Percentiles rank a stretch among this genome's conserved stretches.
These are phyloP conservation scores for Vigna angularis DNA, from an alignment of 306 rosid genomes.

Conservation along the genomic window DNA sequence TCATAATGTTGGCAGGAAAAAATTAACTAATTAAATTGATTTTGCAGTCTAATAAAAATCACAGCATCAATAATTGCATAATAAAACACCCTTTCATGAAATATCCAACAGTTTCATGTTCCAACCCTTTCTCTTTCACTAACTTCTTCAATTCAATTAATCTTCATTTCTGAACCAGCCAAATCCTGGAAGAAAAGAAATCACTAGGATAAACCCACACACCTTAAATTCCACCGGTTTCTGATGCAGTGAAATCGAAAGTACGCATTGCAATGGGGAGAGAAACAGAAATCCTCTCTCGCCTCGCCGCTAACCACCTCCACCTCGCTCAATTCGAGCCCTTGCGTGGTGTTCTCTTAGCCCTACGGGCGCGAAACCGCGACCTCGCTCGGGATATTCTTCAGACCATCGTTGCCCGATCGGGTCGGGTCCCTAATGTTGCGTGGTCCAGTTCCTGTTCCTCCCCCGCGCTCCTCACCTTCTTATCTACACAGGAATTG, in stretches of 20 bases:
- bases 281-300: slow-evolving; percentile 83
- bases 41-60: not conserved
- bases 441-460: slow-evolving; percentile 79
- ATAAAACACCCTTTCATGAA: not conserved
- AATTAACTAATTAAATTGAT: not conserved
- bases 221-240: not conserved
- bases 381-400: slow-evolving; percentile 77
- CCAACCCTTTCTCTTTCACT: not conserved
- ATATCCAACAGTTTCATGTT: not conserved
- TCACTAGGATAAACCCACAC: not conserved
- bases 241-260: slow-evolving; percentile 44
- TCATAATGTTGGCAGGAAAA: no score
- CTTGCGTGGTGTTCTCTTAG: slow-evolving; percentile 74
- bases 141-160: not conserved
- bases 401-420: slow-evolving; percentile 80
- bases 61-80: not conserved
- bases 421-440: slow-evolving; percentile 75
- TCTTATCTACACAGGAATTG: slow-evolving; percentile 79
- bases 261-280: slow-evolving; percentile 54
- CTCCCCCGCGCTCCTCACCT: slow-evolving; percentile 80
- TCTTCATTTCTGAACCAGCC: not conserved
- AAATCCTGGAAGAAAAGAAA: not conserved
- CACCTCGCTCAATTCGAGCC: slow-evolving; percentile 90
- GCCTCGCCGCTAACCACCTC: slow-evolving; percentile 89
- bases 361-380: slow-evolving; percentile 74